A percentile compares a stretch with the other conserved stretches of the same genome.
Evolutionary conservation across 2,329 filamentous ascomycete genomes (phyloP).

Genomic region (Amauroascus verrucosus): DNA sequence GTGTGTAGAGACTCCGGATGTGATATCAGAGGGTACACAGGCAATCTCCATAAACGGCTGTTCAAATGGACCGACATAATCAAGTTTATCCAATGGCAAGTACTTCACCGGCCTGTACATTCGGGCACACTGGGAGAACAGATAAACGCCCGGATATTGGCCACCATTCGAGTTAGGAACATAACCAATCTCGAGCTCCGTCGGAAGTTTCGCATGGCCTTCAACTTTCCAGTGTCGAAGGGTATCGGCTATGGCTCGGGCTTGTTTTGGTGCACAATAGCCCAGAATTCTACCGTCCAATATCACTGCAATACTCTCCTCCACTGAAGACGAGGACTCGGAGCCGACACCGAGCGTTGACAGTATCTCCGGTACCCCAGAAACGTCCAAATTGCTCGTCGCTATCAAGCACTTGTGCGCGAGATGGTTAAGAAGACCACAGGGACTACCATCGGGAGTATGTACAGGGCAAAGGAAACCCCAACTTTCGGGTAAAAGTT

Average conservation of each 20-base stretch:
- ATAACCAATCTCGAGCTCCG: slow-evolving; percentile 82
- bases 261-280: slow-evolving; percentile 78
- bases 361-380: slow-evolving; percentile 61
- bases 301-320: slow-evolving; percentile 80
- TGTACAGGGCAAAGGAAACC: slow-evolving; percentile 96
- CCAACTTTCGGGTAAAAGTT: slow-evolving; percentile 92
- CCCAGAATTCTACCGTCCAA: slow-evolving; percentile 83
- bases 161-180: slow-evolving; percentile 79
- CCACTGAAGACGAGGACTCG: slow-evolving; percentile 64
- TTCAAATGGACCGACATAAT: slow-evolving; percentile 86
- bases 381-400: slow-evolving; percentile 63
- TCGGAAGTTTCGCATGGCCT: slow-evolving; percentile 66
- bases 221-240: slow-evolving; percentile 93
- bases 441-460: slow-evolving; percentile 91
- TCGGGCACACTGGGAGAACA: slow-evolving; percentile 73
- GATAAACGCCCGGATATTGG: slow-evolving; percentile 93
- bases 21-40: slow-evolving; percentile 74
- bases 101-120: slow-evolving; percentile 93
- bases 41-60: slow-evolving; percentile 98
- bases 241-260: slow-evolving; percentile 70
- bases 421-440: slow-evolving; percentile 87
- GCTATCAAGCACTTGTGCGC: slow-evolving; percentile 89
- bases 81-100: slow-evolving; percentile 70
- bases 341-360: slow-evolving; percentile 69
- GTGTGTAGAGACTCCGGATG: slow-evolving; percentile 81